These are phyloP conservation scores for Microbotryum violaceum DNA, from an alignment of 1,284 basidiomycete species.

Conservation along the genomic window DNA sequence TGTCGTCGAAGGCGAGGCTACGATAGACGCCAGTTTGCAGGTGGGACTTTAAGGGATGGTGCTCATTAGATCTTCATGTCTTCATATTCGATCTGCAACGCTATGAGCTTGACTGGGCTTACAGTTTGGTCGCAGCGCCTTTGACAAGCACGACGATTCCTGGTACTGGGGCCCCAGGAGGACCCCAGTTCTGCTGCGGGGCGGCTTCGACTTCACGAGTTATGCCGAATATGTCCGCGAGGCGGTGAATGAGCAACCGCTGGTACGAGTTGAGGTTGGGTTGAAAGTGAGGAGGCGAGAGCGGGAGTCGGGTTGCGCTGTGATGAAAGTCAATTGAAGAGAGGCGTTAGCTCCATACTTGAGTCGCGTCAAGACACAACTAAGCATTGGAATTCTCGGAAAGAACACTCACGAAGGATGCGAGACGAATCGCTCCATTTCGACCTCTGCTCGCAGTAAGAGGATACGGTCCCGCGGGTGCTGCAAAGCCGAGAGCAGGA, in stretches of 20 bases:
- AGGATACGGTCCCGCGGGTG: conserved; percentile 23
- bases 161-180: conserved; percentile 4
- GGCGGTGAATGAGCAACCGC: conserved; percentile 33
- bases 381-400: not conserved
- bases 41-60: conserved; percentile 4
- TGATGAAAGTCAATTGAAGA: no score
- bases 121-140: conserved; percentile 18
- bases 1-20: conserved; percentile 7
- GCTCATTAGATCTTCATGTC: no score
- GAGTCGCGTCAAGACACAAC: not conserved
- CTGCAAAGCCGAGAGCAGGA: conserved; percentile 12
- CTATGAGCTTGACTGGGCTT: not conserved
- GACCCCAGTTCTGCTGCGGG: conserved; percentile 12
- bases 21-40: conserved; percentile 13
- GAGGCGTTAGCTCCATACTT: not conserved
- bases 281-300: conserved; percentile 28
- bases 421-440: conserved; percentile 25
- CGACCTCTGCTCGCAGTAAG: conserved; percentile 25
- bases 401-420: conserved; percentile 11
- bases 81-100: no score
- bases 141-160: conserved; percentile 34
- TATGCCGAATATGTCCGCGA: conserved; percentile 34
- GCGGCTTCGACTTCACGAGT: conserved; percentile 32
- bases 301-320: conserved; percentile 22
- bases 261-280: conserved; percentile 35